Evolutionary conservation across 306 rosid genomes (phyloP).

Genomic region (Luffa acutangula): DNA sequence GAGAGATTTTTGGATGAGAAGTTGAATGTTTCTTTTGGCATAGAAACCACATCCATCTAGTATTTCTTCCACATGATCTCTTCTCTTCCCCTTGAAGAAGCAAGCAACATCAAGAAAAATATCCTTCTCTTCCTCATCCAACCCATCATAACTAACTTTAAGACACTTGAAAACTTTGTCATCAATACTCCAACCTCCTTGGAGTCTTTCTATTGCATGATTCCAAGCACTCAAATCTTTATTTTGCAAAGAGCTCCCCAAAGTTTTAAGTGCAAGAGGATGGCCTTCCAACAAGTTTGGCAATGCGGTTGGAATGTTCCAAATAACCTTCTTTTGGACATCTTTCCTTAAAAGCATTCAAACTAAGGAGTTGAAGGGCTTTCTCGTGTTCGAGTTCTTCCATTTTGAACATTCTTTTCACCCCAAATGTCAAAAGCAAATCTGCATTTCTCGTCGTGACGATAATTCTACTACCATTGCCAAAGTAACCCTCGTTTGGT

Average conservation of each 20-base stretch:
- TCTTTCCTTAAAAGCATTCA: conserved; percentile 2
- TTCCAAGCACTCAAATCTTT: conserved; percentile 5
- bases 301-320: background rate
- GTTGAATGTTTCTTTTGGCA: conserved; percentile 16
- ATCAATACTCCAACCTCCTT: background rate
- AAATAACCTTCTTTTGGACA: background rate
- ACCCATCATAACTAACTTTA: conserved; percentile 10
- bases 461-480: conserved; percentile 10
- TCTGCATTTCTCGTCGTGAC: conserved; percentile 12
- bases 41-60: conserved; percentile 8
- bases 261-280: conserved; percentile 10
- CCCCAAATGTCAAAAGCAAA: background rate
- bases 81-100: conserved; percentile 20
- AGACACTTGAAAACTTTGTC: conserved; percentile 4
- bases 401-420: background rate
- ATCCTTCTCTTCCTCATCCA: conserved; percentile 7
- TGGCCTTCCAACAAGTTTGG: background rate
- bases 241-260: background rate
- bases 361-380: background rate
- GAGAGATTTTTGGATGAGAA: conserved; percentile 29
- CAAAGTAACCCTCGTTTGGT: background rate
- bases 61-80: conserved; percentile 5
- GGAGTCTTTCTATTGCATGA: background rate
- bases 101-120: background rate
- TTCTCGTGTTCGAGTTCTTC: background rate